These are phyloP conservation scores for Scenedesmus sp. DNA, from an alignment of 163 green algal species.

Conservation along the genomic window DNA sequence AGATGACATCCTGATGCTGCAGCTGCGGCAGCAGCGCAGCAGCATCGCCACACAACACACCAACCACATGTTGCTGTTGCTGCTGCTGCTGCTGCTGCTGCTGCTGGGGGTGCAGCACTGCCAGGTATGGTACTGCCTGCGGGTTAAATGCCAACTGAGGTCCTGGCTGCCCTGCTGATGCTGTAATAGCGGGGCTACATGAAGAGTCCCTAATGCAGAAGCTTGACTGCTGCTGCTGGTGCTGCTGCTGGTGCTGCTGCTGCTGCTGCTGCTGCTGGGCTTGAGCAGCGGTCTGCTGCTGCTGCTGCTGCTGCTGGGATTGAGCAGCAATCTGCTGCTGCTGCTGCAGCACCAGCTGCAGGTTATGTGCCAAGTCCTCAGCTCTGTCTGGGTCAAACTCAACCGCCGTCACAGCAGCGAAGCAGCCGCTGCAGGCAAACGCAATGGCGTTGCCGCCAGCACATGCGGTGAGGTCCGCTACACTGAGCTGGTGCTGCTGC, in stretches of 20 bases:
- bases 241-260: constrained; percentile 12
- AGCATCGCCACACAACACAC: constrained; percentile 42
- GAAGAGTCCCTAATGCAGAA: too few relatives aligned
- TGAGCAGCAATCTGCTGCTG: too few relatives aligned
- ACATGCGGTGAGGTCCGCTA: constrained; percentile 45
- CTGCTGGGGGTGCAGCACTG: background rate
- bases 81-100: constrained; percentile 16
- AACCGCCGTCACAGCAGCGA: constrained; percentile 39
- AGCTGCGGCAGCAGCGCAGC: constrained; percentile 28
- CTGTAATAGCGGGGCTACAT: background rate
- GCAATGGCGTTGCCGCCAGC: constrained; percentile 29
- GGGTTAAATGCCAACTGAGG: constrained; percentile 16
- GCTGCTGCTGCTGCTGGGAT: too few relatives aligned
- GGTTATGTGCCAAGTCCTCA: constrained; percentile 43
- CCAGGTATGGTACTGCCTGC: background rate
- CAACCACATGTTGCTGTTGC: constrained; percentile 18
- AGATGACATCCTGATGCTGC: constrained; percentile 29
- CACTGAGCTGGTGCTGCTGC: background rate
- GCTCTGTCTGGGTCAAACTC: constrained; percentile 45
- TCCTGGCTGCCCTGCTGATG: background rate
- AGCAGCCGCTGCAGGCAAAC: background rate
- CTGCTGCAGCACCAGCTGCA: background rate
- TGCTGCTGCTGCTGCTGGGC: background rate
- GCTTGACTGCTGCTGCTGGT: too few relatives aligned
- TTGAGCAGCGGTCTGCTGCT: background rate